Percentiles rank a stretch among this genome's conserved stretches.
Evolutionary conservation across 805 yeast species (phyloP).

Genomic region (Wickerhamiella spandovensis): DNA sequence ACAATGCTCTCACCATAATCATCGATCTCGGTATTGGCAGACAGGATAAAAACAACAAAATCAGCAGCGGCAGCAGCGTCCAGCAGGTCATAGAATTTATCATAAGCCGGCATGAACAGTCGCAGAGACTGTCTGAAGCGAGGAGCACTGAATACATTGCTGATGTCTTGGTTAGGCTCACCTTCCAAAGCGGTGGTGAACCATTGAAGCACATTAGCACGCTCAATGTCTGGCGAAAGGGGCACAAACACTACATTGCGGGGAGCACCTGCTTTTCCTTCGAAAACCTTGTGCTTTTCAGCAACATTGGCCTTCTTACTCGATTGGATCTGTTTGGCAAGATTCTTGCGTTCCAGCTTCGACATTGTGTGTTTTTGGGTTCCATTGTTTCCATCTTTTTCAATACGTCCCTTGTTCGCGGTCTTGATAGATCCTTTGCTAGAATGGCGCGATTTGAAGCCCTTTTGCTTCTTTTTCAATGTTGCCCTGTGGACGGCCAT

Average conservation of each 20-base stretch:
- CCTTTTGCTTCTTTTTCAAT: constrained; percentile 70
- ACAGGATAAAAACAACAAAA: constrained; percentile 76
- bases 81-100: constrained; percentile 53
- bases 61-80: constrained; percentile 87
- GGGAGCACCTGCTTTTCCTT: constrained; percentile 68
- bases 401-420: constrained; percentile 71
- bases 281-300: constrained; percentile 56
- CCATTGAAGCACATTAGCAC: constrained; percentile 18
- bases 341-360: constrained; percentile 62
- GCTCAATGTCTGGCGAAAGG: constrained; percentile 55
- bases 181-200: constrained; percentile 11
- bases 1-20: constrained; percentile 78
- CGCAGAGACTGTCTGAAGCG: constrained; percentile 59
- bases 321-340: constrained; percentile 59
- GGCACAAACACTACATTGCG: constrained; percentile 73
- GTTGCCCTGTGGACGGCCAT: constrained; percentile 68
- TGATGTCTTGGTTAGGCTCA: constrained; percentile 2
- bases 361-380: constrained; percentile 27
- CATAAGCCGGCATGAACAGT: constrained; percentile 17
- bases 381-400: constrained; percentile 36
- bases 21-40: constrained; percentile 76
- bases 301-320: constrained; percentile 52
- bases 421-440: constrained; percentile 80
- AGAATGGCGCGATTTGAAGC: constrained; percentile 84
- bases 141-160: constrained; percentile 32